Evolutionary conservation across 2,329 filamentous ascomycete genomes (phyloP).

Genomic region (Pseudogymnoascus sp.): DNA sequence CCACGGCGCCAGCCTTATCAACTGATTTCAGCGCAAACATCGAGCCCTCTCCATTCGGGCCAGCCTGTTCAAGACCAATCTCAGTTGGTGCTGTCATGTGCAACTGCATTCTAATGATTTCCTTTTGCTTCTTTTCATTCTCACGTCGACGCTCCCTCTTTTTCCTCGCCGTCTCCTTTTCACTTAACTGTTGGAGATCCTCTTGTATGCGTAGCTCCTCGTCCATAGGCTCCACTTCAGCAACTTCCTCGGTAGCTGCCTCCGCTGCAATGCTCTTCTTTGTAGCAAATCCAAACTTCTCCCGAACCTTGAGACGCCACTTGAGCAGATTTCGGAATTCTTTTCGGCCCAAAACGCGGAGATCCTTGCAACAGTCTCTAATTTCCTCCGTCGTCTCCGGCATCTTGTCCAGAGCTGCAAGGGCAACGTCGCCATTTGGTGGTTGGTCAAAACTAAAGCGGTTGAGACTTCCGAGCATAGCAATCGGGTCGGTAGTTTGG

Average conservation of each 20-base stretch:
- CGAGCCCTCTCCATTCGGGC: slow-evolving; percentile 67
- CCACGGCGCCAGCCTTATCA: slow-evolving; percentile 64
- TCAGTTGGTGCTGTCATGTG: slow-evolving; percentile 95
- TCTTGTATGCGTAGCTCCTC: slow-evolving; percentile 88
- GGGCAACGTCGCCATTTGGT: slow-evolving; percentile 73
- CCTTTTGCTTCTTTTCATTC: slow-evolving; percentile 90
- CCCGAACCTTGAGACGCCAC: slow-evolving; percentile 84
- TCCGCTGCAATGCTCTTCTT: slow-evolving; percentile 48
- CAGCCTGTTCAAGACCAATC: slow-evolving; percentile 82
- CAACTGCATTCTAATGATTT: slow-evolving; percentile 93
- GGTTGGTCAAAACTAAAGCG: slow-evolving; percentile 74
- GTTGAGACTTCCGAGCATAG: slow-evolving; percentile 80
- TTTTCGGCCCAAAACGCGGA: slow-evolving; percentile 86
- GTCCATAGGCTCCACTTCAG: slow-evolving; percentile 82
- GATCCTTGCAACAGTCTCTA: slow-evolving; percentile 65
- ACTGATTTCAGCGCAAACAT: slow-evolving; percentile 82
- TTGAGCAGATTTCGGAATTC: slow-evolving; percentile 85
- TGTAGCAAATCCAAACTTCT: slow-evolving; percentile 77
- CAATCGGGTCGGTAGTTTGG: slow-evolving; percentile 85
- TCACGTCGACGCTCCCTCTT: slow-evolving; percentile 79
- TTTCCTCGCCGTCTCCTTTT: slow-evolving; percentile 66
- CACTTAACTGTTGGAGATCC: slow-evolving; percentile 73
- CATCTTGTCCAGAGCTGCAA: slow-evolving; percentile 77
- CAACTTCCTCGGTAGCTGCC: slow-evolving; percentile 54
- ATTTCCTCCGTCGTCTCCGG: slow-evolving; percentile 83